Conservation (phyloP, 495 filamentous ascomycete species). For the Penicillium egyptiacum region DNA sequence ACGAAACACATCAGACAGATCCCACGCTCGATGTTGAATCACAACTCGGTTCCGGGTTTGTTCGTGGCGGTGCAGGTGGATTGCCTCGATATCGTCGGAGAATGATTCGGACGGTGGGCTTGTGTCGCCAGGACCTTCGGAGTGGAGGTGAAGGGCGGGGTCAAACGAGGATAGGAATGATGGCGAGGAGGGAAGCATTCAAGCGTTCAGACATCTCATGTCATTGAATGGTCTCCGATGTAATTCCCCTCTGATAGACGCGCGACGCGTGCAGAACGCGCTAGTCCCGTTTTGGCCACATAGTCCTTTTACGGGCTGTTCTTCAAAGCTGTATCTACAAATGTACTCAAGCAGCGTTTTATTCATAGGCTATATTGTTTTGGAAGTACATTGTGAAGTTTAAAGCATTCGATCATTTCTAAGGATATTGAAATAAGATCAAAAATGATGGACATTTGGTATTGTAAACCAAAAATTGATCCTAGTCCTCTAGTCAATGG, state of each 20-base stretch:
- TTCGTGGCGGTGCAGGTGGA: constrained; percentile 52
- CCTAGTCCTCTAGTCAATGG: constrained; percentile 29
- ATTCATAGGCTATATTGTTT: background rate
- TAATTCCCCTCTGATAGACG: constrained; percentile 30
- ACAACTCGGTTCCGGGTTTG: constrained; percentile 57
- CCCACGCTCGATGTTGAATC: constrained; percentile 63
- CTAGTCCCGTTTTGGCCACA: constrained; percentile 35
- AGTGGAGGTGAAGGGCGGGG: constrained; percentile 53
- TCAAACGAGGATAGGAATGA: constrained; percentile 51
- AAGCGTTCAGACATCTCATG: constrained; percentile 22
- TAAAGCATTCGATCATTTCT: background rate
- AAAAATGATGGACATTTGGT: constrained; percentile 4
- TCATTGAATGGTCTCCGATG: constrained; percentile 8
- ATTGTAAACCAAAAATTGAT: constrained; percentile 17
- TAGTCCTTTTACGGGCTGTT: background rate
- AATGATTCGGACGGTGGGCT: constrained; percentile 40
- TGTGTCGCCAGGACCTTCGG: constrained; percentile 33
- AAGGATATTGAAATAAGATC: background rate
- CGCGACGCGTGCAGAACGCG: constrained; percentile 37
- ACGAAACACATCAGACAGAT: constrained; percentile 58
- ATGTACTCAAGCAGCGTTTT: background rate
- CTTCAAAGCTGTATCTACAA: background rate
- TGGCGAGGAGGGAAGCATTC: constrained; percentile 41
- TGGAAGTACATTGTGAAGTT: background rate
- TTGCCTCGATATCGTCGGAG: constrained; percentile 63